Evolutionary conservation across 768 basidiomycete genomes (phyloP), one percentile per base, ranked within the genome.

Genomic region (Rhodotorula sphaerocarpa): DNA sequence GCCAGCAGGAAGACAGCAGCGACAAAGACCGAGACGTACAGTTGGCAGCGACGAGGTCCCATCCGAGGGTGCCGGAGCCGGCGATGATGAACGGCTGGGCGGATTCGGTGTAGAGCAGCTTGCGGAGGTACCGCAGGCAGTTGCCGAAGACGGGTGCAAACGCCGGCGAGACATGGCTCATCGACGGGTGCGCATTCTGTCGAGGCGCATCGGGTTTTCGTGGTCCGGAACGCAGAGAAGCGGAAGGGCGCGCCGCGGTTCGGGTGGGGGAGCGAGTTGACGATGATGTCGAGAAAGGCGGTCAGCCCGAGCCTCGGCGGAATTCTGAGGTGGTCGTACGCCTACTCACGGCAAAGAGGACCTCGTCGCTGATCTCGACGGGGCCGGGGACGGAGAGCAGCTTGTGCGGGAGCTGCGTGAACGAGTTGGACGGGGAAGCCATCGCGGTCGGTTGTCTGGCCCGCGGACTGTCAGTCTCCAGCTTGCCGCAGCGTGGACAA

Each of bases 1-100:
- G 55, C 14, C 4, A 21, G 11, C 27, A 14, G 6, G 41, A 23
- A 43, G 20, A 10, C 2, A 11, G 42, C 28, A 44, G 42, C 31
- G 23, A 36, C n/a, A 25, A 18, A 16, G 25, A 2, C 9, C 21
- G 12, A 20, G 23, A 47, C 57, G 16, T 3, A 58, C 57, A 81
- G 76, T 97, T 97, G 12, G 89, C 83, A 0, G 89, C 85, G 44
- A 91, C 89, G 85, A 88, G 68, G 31, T 54, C 58, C 66, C 92
- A 97, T 33, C 95, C 95, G 39, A 99, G 80, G 3, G 95, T 97
- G 21, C 95, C 95, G 57, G 86, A 88, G 3, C 95, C 95, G 31
- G 91, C 85, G 65, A 97, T 86, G 71, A 99, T 77, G 80, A 99
- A 90, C 0, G 90, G 89, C 73, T 97, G 95, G 0, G 81, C 87